Evolutionary conservation across 2,329 filamentous ascomycete species (phyloP).

Genomic region (Drechmeria coniospora): DNA sequence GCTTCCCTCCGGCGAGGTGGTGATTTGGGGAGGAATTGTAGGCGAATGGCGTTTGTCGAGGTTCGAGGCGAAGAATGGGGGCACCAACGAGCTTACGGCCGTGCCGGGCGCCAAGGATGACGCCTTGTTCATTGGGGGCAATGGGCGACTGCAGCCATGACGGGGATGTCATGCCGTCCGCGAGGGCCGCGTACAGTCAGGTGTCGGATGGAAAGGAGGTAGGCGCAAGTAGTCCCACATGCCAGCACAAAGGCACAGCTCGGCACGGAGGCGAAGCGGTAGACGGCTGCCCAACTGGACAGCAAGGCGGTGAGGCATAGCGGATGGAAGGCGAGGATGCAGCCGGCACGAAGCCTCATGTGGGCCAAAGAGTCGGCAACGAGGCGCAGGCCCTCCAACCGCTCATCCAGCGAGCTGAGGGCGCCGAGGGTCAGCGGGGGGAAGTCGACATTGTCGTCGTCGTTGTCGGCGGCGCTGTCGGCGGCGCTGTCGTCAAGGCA

Average conservation of each 20-base stretch:
- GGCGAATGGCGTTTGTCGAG: conserved; percentile 11
- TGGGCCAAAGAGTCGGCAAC: conserved; percentile 72
- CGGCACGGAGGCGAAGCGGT: conserved; percentile 30
- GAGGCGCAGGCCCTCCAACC: conserved; percentile 52
- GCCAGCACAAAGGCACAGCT: conserved; percentile 35
- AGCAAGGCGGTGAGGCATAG: conserved; percentile 33
- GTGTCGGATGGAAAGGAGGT: conserved; percentile 45
- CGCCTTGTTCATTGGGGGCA: conserved; percentile 31
- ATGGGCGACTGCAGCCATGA: conserved; percentile 37
- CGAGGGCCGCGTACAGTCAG: conserved; percentile 47
- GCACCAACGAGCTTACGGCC: conserved; percentile 56
- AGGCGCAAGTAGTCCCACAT: conserved; percentile 46
- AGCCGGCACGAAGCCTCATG: conserved; percentile 55
- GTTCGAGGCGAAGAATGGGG: conserved; percentile 51
- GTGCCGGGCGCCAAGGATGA: conserved; percentile 50
- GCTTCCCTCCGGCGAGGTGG: too few species aligned
- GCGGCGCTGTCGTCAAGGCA: too few species aligned
- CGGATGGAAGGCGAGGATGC: conserved; percentile 48
- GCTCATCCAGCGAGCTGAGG: conserved; percentile 39
- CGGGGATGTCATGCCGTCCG: conserved; percentile 46
- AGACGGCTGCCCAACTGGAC: conserved; percentile 25
- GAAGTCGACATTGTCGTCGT: conserved; percentile 26
- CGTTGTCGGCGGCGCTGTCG: not conserved
- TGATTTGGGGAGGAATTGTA: conserved; percentile 5
- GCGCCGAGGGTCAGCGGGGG: conserved; percentile 49